Percentiles rank a stretch among this genome's conserved stretches.
These are phyloP conservation scores for Gentiana straminea DNA, from an alignment of 257 asterid species.

Conservation along the genomic window DNA sequence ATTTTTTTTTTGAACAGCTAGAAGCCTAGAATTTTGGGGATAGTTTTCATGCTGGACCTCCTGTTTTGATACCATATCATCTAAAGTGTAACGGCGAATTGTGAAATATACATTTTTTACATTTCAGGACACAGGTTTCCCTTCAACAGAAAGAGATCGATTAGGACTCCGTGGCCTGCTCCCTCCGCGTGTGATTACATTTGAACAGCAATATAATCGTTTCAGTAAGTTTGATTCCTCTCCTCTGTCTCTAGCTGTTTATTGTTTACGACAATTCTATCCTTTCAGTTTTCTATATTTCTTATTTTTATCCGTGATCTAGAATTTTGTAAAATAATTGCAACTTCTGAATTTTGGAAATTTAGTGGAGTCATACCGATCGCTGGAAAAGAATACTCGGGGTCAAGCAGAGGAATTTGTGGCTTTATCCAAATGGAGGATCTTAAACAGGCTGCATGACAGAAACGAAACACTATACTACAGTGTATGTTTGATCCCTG, in stretches of 20 bases:
- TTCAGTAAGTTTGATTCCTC: constrained; percentile 58
- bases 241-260: not conserved
- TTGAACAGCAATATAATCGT: constrained; percentile 93
- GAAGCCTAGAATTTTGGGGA: too few species aligned
- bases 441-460: constrained; percentile 92
- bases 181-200: constrained; percentile 96
- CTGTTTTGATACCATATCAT: too few species aligned
- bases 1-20: too few species aligned
- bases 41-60: too few species aligned
- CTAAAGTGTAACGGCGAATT: too few species aligned
- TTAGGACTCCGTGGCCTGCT: constrained; percentile 96
- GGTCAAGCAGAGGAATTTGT: constrained; percentile 54
- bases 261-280: not conserved
- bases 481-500: constrained; percentile 53
- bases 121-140: constrained; percentile 94
- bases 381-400: constrained; percentile 83
- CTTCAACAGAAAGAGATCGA: constrained; percentile 90
- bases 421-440: constrained; percentile 94
- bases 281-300: not conserved
- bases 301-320: constrained; percentile 2
- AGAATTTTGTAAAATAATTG: constrained; percentile 13
- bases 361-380: constrained; percentile 85
- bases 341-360: constrained; percentile 21
- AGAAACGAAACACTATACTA: constrained; percentile 96
- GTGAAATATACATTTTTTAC: too few species aligned